A percentile compares a stretch with the other conserved stretches of the same genome.
These are phyloP conservation scores for Cutaneotrichosporon sp. DNA, from an alignment of 1,284 basidiomycete species.

Conservation along the genomic window DNA sequence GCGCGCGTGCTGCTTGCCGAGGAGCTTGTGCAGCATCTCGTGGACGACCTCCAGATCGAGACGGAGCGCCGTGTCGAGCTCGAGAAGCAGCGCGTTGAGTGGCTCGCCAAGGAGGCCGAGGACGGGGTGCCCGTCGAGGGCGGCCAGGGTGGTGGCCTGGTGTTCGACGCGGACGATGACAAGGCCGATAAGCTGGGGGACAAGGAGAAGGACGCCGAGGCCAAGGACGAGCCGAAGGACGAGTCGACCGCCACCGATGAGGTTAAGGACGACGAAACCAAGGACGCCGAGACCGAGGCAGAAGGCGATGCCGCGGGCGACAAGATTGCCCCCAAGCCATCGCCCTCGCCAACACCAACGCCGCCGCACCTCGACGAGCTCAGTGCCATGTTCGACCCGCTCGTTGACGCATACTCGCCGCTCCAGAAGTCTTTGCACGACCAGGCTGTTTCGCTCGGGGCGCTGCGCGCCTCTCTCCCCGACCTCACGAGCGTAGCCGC, in stretches of 20 bases:
- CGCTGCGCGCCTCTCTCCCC: constrained; percentile 32
- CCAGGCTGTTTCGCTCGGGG: constrained; percentile 42
- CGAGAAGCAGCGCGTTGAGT: constrained; percentile 55
- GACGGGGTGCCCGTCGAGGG: constrained; percentile 26
- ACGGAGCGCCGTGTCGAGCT: constrained; percentile 62
- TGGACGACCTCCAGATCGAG: constrained; percentile 67
- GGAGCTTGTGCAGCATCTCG: constrained; percentile 62
- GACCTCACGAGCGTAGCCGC: constrained; percentile 16
- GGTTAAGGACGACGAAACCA: neutral
- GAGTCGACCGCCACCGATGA: neutral
- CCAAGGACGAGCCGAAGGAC: constrained; percentile 1
- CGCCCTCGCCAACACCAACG: neutral
- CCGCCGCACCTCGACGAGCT: constrained; percentile 28
- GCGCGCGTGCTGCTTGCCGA: constrained; percentile 65
- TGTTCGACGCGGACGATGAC: constrained; percentile 26
- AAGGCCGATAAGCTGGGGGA: constrained; percentile 9
- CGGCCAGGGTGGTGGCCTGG: constrained; percentile 6
- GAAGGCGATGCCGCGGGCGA: neutral
- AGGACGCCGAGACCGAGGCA: constrained; percentile 2
- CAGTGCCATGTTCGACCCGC: constrained; percentile 33
- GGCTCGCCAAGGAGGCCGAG: constrained; percentile 49
- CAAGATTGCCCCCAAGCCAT: neutral
- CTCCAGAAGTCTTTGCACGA: constrained; percentile 48
- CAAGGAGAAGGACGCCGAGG: constrained; percentile 7
- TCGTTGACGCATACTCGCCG: constrained; percentile 34